A percentile compares a stretch with the other conserved stretches of the same genome.
Evolutionary conservation across 805 yeast genomes (phyloP).

Genomic region (Isabelozyma pseudorhagii): DNA sequence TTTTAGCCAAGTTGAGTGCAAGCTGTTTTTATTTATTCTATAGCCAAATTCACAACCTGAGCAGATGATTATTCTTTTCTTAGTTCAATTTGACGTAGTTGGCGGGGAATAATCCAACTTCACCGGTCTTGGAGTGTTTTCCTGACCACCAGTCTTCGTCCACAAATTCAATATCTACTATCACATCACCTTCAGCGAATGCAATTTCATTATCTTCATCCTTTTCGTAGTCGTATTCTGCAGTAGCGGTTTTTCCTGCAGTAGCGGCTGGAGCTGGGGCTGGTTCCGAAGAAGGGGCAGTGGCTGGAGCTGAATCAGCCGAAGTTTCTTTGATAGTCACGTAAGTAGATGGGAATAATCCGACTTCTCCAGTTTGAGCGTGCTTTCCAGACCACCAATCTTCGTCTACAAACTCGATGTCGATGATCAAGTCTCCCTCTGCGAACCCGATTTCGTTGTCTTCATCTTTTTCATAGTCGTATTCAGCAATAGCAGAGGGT

Average conservation of each 20-base stretch:
- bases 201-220: conserved; percentile 88
- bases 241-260: conserved; percentile 47
- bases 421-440: conserved; percentile 66
- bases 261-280: conserved; percentile 14
- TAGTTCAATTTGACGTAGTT: conserved; percentile 62
- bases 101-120: conserved; percentile 84
- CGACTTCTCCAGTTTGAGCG: conserved; percentile 42
- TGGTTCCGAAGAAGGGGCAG: conserved; percentile 11
- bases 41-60: conserved; percentile 2
- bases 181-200: conserved; percentile 79
- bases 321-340: conserved; percentile 35
- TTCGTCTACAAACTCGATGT: conserved; percentile 67
- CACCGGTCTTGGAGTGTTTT: conserved; percentile 60
- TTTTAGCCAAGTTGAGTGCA: neutral
- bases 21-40: neutral
- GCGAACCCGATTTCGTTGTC: conserved; percentile 67
- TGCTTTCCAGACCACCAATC: conserved; percentile 64
- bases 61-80: neutral
- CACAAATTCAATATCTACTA: conserved; percentile 78
- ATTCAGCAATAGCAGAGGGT: conserved; percentile 69
- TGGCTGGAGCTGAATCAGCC: conserved; percentile 10
- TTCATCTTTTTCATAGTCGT: conserved; percentile 73
- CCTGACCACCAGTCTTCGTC: conserved; percentile 99
- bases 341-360: conserved; percentile 57
- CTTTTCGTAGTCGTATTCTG: conserved; percentile 81